Evolutionary conservation across 2,329 filamentous ascomycete genomes (phyloP), one percentile per base, ranked within the genome.

Genomic region (Hypoxylon sp.): DNA sequence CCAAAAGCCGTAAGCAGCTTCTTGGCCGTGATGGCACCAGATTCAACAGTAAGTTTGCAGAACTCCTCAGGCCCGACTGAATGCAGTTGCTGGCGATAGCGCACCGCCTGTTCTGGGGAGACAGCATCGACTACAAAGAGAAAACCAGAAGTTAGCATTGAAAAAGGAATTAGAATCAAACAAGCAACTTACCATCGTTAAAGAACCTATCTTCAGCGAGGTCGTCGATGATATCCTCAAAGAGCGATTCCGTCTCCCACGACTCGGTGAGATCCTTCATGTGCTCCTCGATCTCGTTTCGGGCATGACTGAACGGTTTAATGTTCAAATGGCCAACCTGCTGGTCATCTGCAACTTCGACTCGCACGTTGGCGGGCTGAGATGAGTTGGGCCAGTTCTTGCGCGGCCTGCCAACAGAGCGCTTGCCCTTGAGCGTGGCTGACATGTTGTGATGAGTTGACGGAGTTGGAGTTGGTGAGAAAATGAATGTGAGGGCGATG

Each of bases 1-100:
- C 88, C 88, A 78, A 97, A 97, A 11, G 92, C 93, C 7, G 91
- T 92, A 71, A 94, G 87, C 24, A 97, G 81, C 75, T 91, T 94
- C 76, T 89, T 92, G 51, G 90, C 90, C 17, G 88, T 88, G 72
- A 95, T 87, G 48, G 80, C 81, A 26, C 87, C 86, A 49, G 82
- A 81, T 62, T 87, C 85, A 47, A 96, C 80, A 26, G 89, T 92
- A 66, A 87, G 82, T 67, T 86, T 80, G 70, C 91, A 86, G 73
- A 97, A 96, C 59, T 88, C 83, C 59, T 86, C 83, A 18, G 90
- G 89, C n/a, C 93, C 93, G 60, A 92, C 80, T 48, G 86, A 81
- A 70, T 89, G 89, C 57, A 97, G 81, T 62, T 89, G 83, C 67
- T 88, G 83, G 64, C 90, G 87, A 71, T 88, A 89, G 15, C 80